A percentile compares a stretch with the other conserved stretches of the same genome.
These are phyloP conservation scores for Neopestalotiopsis rosae DNA, from an alignment of 2,329 filamentous ascomycete genomes.

Conservation along the genomic window DNA sequence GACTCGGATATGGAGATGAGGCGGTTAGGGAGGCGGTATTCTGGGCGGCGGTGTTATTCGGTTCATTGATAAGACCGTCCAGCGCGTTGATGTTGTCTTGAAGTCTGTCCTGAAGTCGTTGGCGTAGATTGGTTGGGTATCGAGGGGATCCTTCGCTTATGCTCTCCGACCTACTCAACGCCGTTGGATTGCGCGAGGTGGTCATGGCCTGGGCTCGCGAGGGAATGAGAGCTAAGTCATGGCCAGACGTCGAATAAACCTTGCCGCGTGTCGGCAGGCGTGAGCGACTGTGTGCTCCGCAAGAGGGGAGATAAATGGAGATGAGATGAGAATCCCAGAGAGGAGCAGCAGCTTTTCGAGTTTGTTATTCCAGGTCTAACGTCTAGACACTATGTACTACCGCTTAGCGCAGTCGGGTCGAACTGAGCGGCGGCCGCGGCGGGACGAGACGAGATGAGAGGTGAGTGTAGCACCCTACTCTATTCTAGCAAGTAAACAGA, in stretches of 20 bases:
- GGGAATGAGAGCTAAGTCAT: not conserved
- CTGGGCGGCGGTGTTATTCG: conserved; percentile 13
- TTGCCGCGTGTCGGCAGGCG: not conserved
- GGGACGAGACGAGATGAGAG: not conserved
- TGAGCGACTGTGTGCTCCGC: not conserved
- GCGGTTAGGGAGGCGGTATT: conserved; percentile 7
- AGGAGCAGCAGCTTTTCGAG: not conserved
- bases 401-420: not conserved
- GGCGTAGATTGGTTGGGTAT: conserved; percentile 16
- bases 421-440: not conserved
- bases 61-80: conserved; percentile 20
- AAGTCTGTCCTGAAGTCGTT: conserved; percentile 22
- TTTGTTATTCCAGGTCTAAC: not conserved
- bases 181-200: conserved; percentile 19
- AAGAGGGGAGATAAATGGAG: not conserved
- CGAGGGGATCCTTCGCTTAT: conserved; percentile 19
- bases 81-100: conserved; percentile 23
- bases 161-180: conserved; percentile 22
- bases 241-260: not conserved
- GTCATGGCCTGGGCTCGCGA: conserved; percentile 17
- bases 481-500: not conserved
- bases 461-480: not conserved
- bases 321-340: not conserved
- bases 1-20: conserved; percentile 13
- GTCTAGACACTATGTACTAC: not conserved